A percentile compares a stretch with the other conserved stretches of the same genome.
Conservation (phyloP, 2,329 filamentous ascomycete genomes). For the Penicillium rolfsii region DNA sequence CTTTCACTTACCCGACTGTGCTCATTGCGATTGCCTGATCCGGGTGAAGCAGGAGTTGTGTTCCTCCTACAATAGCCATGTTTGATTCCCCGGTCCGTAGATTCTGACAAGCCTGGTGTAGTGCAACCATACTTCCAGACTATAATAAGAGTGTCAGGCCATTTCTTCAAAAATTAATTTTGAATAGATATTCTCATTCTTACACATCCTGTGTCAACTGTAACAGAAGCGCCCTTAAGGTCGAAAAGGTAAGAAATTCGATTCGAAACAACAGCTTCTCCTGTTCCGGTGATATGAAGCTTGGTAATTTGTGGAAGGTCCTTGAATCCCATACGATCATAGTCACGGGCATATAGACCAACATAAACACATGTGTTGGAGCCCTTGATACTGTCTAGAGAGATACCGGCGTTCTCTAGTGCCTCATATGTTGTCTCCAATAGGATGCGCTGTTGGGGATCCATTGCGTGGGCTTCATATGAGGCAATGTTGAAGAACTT, state of each 20-base stretch:
- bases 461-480: conserved; percentile 33
- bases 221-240: conserved; percentile 34
- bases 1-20: background rate
- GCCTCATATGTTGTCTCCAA: conserved; percentile 36
- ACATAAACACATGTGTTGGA: conserved; percentile 41
- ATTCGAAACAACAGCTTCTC: conserved; percentile 36
- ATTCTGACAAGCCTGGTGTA: conserved; percentile 28
- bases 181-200: background rate
- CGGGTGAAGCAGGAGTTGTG: conserved; percentile 4
- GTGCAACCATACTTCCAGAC: conserved; percentile 31
- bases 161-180: background rate
- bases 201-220: conserved; percentile 34
- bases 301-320: conserved; percentile 26
- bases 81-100: conserved; percentile 26
- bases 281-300: conserved; percentile 33
- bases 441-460: conserved; percentile 38
- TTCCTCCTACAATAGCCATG: conserved; percentile 13
- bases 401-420: conserved; percentile 31
- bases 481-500: conserved; percentile 37
- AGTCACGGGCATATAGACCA: conserved; percentile 38
- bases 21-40: conserved; percentile 9
- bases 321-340: conserved; percentile 26
- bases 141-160: background rate
- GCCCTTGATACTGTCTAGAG: conserved; percentile 33
- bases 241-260: conserved; percentile 36